These are phyloP conservation scores for Wolfiporia cocos DNA, from an alignment of 1,284 basidiomycete species.

Conservation along the genomic window DNA sequence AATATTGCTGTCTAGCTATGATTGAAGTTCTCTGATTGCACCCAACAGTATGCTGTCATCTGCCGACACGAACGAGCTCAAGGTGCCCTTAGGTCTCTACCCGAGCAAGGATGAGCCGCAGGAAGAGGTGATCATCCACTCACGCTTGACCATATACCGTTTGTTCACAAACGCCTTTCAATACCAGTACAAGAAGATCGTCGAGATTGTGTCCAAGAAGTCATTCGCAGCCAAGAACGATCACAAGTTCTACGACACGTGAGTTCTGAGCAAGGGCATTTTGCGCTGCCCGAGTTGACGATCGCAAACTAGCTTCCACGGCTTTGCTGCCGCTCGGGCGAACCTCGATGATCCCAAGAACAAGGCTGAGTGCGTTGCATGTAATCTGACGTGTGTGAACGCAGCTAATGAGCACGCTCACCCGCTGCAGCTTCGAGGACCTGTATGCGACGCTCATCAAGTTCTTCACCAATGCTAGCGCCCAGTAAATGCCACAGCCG, in stretches of 20 bases:
- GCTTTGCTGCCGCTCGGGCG: constrained; percentile 69
- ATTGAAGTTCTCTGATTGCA: too few species aligned
- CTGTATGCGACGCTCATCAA: constrained; percentile 49
- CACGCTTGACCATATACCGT: too few species aligned
- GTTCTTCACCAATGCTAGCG: constrained; percentile 38
- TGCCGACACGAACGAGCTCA: constrained; percentile 43
- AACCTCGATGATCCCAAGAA: constrained; percentile 59
- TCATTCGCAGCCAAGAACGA: constrained; percentile 48
- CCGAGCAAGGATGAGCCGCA: constrained; percentile 55
- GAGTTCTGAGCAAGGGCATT: constrained; percentile 10
- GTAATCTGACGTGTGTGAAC: neutral
- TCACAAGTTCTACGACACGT: constrained; percentile 52
- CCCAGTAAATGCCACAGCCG: constrained; percentile 7
- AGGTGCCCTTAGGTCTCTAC: constrained; percentile 54
- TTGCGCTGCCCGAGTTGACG: constrained; percentile 6
- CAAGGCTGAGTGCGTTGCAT: constrained; percentile 45
- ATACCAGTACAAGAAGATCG: constrained; percentile 47
- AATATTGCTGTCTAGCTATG: too few species aligned
- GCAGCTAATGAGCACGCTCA: neutral
- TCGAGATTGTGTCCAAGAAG: constrained; percentile 43
- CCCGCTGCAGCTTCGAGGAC: constrained; percentile 42
- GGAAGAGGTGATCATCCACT: constrained; percentile 36
- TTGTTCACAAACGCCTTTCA: too few species aligned
- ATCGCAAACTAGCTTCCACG: constrained; percentile 47
- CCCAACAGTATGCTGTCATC: constrained; percentile 52